Percentiles rank a stretch among this genome's conserved stretches.
phyloP scores from a whole-genome alignment of 2,329 filamentous ascomycete species.

The Cercospora canescens region DNA sequence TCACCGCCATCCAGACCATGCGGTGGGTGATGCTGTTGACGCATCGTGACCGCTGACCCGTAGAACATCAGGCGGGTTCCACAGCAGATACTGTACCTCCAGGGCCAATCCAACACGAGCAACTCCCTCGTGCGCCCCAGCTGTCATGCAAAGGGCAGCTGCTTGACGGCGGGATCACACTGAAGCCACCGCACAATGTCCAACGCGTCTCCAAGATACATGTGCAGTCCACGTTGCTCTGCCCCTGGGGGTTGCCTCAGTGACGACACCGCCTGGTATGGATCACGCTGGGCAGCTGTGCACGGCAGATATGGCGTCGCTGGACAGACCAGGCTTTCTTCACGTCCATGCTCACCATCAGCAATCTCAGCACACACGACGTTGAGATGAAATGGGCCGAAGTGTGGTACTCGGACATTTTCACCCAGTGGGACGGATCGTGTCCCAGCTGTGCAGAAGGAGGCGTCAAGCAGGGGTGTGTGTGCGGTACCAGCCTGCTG shows the following conservation, averaged over 20 bases:
- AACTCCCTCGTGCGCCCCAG: neutral
- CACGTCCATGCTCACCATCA: neutral
- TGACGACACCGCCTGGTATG: neutral
- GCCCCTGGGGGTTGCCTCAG: neutral
- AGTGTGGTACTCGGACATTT: conserved; percentile 3
- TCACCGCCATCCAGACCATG: neutral
- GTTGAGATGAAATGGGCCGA: neutral
- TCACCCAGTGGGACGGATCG: conserved; percentile 1
- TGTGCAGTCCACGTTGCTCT: neutral
- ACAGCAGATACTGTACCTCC: too few relatives aligned
- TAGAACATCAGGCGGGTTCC: neutral
- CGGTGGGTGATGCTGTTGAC: neutral
- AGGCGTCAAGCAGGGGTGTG: neutral
- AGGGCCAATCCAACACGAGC: neutral
- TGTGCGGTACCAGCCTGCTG: neutral
- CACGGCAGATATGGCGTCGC: neutral
- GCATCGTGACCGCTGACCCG: neutral
- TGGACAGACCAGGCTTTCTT: neutral
- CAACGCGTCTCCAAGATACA: too few relatives aligned
- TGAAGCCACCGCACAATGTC: neutral
- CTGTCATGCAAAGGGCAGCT: neutral
- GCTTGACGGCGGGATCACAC: neutral
- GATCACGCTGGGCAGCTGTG: neutral
- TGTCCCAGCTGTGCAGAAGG: neutral
- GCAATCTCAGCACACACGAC: neutral